Base-by-base conservation (phyloP, 108 stramenopile genomes). In the Ochromonas danica region DNA sequence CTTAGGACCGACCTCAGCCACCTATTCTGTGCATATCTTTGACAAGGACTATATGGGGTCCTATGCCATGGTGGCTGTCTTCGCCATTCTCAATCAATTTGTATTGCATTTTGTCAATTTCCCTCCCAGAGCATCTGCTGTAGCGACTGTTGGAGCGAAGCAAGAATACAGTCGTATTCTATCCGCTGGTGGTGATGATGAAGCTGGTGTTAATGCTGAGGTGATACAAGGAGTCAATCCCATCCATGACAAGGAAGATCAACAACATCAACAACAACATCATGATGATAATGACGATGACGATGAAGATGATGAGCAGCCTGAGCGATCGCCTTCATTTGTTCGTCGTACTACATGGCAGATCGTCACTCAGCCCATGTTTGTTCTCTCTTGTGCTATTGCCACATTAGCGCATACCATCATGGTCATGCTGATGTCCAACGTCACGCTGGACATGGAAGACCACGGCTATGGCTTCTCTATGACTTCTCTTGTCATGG, bases 391-490 rank as follows among this genome's bases (percentile, higher is more conserved):
- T 17, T 62, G 61, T 30, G 2, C 65, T 28, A n/a, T 71, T 31
- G 79, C 79, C 31, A 71, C 79, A 1, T 17, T 80, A 6, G 79
- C 79, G 38, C 79, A 80, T 31, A 80, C 79, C 14, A 31, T 65
- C 30, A 80, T 80, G 79, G 67, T 80, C 42, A 72, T 72, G 79
- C 36, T 80, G 27, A 80, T 80, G 79, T 43, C 41, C 39, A 62
- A 62, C 22, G 10, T 71, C 22, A 31, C 79, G 25, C 1, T 80
- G 0, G 70, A 61, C 1, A 70, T 80, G 62, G 0, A 39, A 36
- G 31, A 28, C 62, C 1, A 80, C 38, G 77, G 0, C 2, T 71
- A 40, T 62, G 28, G 65, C 0, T 80, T 71, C 40, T 1, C 3
- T 22, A 1, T 2, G 1, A 36, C 79, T 0, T 42, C 71, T 0